phyloP scores from a whole-genome alignment of 2,329 filamentous ascomycete species.

The Fusarium sp. region DNA sequence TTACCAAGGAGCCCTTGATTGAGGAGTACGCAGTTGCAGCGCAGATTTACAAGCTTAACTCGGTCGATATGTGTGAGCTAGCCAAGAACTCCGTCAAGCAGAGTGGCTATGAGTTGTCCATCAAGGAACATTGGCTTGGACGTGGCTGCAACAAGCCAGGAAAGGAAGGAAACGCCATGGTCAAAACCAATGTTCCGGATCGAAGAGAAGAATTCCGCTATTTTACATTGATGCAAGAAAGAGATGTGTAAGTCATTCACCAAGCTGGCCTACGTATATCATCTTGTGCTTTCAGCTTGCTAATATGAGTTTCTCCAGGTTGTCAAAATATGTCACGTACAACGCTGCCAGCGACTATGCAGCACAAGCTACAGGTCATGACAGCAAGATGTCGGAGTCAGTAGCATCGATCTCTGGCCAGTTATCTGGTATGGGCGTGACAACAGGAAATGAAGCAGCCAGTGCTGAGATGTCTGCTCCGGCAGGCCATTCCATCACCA shows the following conservation, averaged over 20 bases:
- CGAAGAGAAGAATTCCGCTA: slow-evolving; percentile 90
- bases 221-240: slow-evolving; percentile 86
- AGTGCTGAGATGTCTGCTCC: slow-evolving; percentile 28
- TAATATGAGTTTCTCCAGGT: slow-evolving; percentile 47
- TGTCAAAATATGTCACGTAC: slow-evolving; percentile 59
- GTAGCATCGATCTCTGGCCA: slow-evolving; percentile 30
- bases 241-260: slow-evolving; percentile 76
- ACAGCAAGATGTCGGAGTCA: slow-evolving; percentile 37
- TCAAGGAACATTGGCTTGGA: slow-evolving; percentile 95
- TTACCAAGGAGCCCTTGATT: slow-evolving; percentile 97
- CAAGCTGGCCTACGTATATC: not conserved
- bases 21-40: slow-evolving; percentile 98
- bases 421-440: not conserved
- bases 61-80: slow-evolving; percentile 98
- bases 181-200: slow-evolving; percentile 96
- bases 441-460: slow-evolving; percentile 13
- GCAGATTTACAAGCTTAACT: slow-evolving; percentile 97
- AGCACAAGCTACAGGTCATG: slow-evolving; percentile 16
- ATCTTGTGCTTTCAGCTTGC: not conserved
- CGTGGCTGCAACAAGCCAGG: slow-evolving; percentile 81
- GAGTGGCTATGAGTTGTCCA: slow-evolving; percentile 88
- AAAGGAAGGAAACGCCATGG: slow-evolving; percentile 88
- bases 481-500: slow-evolving; percentile 21
- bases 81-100: slow-evolving; percentile 96
- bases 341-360: slow-evolving; percentile 44